Evolutionary conservation across 495 filamentous ascomycete genomes (phyloP), one percentile per base, ranked within the genome.

Genomic region (Daldinia grandis): DNA sequence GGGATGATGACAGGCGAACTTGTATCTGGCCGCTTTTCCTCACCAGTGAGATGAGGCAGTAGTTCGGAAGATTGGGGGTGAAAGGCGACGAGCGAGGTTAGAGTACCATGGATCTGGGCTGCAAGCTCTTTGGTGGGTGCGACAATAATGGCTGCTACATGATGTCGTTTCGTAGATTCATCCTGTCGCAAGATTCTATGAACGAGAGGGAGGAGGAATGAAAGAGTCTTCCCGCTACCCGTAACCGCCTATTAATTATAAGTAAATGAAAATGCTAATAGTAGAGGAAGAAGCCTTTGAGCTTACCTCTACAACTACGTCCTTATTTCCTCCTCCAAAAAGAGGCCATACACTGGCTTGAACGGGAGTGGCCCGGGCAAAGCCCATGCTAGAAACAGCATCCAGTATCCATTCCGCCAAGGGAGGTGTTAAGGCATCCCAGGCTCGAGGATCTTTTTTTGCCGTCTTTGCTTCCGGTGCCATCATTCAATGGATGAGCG

Each of bases 71-170:
- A 96, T 0, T 89, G 86, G 12, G 81, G 84, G 78, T 99, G 95
- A 76, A 97, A 98, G 25, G 87, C 87, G 27, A 98, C 82, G 24
- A 99, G 80, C 0, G 88, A 90, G 2, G 86, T 64, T 2, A 98
- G 81, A n/a, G 98, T 93, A 50, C 89, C 85, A 74, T 97, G 87
- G 57, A 98, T 98, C 76, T 99, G 95, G 1, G 86, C 87, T 3
- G 95, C 95, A 30, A 99, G 86, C 79, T 99, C 95, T 80, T 95
- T 88, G 3, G 95, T 99, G 0, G 95, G 95, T 37, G 93, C 93
- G 58, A 99, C 88, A 68, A 98, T 89, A 64, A 99, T 96, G 51
- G 90, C 93, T 33, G 91, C 91, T 37, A 99, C 87, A 78, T 98
- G 92, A 77, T 97, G 89, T 74, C 91, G 92, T 81, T 94, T 96